phyloP scores from a whole-genome alignment of 768 basidiomycete species.

The Agrocybe praecox region DNA sequence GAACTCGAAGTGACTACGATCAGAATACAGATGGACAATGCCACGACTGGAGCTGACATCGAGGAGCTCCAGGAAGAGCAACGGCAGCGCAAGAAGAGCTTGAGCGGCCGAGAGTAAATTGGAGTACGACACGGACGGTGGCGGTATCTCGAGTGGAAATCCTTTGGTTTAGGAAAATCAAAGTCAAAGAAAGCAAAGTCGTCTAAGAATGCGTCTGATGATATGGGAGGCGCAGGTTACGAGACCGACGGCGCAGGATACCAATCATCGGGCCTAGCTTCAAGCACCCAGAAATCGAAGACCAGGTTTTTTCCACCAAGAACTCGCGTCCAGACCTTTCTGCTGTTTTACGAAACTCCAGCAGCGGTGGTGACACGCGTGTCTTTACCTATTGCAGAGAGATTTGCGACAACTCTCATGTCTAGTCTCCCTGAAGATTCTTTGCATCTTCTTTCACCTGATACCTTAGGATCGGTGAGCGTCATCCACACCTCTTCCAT shows the following conservation, averaged over 20 bases:
- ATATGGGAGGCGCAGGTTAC: conserved; percentile 29
- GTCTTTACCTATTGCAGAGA: conserved; percentile 47
- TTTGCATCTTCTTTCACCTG: background rate
- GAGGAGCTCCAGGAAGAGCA: too few species aligned
- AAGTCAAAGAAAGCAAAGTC: conserved; percentile 18
- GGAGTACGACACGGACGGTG: conserved; percentile 33
- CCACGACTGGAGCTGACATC: too few species aligned
- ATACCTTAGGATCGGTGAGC: background rate
- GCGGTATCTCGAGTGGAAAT: conserved; percentile 10
- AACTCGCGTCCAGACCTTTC: conserved; percentile 36
- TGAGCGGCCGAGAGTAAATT: conserved; percentile 16
- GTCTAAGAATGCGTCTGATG: conserved; percentile 7
- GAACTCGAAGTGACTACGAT: too few species aligned
- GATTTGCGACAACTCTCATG: conserved; percentile 40
- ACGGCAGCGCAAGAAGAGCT: conserved; percentile 37
- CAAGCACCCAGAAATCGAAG: conserved; percentile 38
- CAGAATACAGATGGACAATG: too few species aligned
- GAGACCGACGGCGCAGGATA: conserved; percentile 35
- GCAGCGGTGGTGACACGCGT: conserved; percentile 26
- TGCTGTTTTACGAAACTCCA: background rate
- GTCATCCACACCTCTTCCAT: conserved; percentile 7
- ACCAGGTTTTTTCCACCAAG: conserved; percentile 43
- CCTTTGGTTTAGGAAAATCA: conserved; percentile 27
- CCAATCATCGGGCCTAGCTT: too few species aligned
- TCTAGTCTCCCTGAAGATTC: background rate